phyloP scores from a whole-genome alignment of 305 asterid species.

The Fraxinus greggii region DNA sequence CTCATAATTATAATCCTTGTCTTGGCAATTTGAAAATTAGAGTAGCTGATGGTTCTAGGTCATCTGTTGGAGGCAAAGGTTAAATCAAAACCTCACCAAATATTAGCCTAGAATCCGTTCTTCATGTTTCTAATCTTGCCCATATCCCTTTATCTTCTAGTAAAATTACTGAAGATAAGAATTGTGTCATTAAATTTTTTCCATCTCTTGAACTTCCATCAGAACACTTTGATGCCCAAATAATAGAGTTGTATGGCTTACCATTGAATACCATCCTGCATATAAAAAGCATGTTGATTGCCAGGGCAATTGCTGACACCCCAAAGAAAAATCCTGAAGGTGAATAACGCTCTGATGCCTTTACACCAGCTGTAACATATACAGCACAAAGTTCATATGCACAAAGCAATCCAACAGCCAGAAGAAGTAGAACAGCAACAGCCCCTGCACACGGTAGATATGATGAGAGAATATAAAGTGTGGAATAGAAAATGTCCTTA shows the following conservation, averaged over 20 bases:
- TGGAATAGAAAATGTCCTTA: constrained; percentile 1
- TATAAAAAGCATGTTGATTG: constrained; percentile 97
- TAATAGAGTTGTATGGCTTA: constrained; percentile 32
- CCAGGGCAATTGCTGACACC: constrained; percentile 94
- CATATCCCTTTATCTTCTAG: background rate
- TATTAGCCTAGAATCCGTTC: background rate
- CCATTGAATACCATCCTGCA: constrained; percentile 99
- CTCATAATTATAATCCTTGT: background rate
- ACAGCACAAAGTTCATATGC: constrained; percentile 99
- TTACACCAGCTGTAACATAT: constrained; percentile 88
- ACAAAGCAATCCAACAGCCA: constrained; percentile 97
- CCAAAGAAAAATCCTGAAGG: constrained; percentile 99
- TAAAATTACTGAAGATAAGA: background rate
- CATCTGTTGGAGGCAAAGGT: background rate
- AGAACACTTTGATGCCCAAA: constrained; percentile 16
- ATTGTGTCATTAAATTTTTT: background rate
- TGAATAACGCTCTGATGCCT: constrained; percentile 95
- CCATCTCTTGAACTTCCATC: background rate
- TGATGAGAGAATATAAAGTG: constrained; percentile 21
- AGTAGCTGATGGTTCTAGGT: background rate
- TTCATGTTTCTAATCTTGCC: background rate
- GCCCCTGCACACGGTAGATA: constrained; percentile 63
- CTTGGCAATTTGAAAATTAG: background rate
- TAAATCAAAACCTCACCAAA: background rate
- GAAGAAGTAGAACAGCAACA: constrained; percentile 91